These are phyloP conservation scores for Colletotrichum lini DNA, from an alignment of 2,329 filamentous ascomycete genomes.

Conservation along the genomic window DNA sequence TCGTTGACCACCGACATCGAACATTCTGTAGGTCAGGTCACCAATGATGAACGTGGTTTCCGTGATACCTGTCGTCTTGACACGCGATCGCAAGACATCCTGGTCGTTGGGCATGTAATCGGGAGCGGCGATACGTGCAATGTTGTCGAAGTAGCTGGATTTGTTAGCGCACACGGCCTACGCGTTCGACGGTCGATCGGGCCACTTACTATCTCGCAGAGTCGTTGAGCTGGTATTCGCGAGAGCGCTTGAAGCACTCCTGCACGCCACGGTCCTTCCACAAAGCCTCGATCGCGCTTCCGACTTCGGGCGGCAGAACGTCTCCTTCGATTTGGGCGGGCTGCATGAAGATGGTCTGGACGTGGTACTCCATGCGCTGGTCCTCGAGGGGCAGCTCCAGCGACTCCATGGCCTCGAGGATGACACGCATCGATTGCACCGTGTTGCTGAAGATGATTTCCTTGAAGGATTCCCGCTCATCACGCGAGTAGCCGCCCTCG, in stretches of 20 bases:
- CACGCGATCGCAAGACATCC: constrained; percentile 94
- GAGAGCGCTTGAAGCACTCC: constrained; percentile 94
- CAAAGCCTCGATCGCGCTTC: constrained; percentile 90
- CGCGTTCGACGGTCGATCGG: constrained; percentile 44
- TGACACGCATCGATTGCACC: constrained; percentile 78
- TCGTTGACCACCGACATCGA: constrained; percentile 95
- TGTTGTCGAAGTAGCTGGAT: constrained; percentile 92
- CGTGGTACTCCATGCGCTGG: constrained; percentile 94
- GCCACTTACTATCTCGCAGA: constrained; percentile 92
- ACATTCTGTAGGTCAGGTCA: constrained; percentile 96
- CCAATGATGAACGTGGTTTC: constrained; percentile 97
- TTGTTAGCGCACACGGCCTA: constrained; percentile 5
- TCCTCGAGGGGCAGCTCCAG: constrained; percentile 88
- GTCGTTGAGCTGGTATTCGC: constrained; percentile 97
- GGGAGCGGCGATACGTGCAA: constrained; percentile 88
- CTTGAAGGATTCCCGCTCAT: constrained; percentile 80
- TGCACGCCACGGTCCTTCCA: constrained; percentile 96
- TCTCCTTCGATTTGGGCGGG: constrained; percentile 97
- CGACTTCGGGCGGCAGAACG: constrained; percentile 93
- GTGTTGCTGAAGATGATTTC: constrained; percentile 81
- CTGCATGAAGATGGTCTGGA: constrained; percentile 99
- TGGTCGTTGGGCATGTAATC: constrained; percentile 97
- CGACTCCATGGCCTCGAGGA: constrained; percentile 78
- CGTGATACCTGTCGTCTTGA: constrained; percentile 98
- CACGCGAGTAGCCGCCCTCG: constrained; percentile 97